Evolutionary conservation across 108 stramenopile genomes (phyloP), one percentile per base, ranked within the genome.

Genomic region (Nannochloropsis salina): DNA sequence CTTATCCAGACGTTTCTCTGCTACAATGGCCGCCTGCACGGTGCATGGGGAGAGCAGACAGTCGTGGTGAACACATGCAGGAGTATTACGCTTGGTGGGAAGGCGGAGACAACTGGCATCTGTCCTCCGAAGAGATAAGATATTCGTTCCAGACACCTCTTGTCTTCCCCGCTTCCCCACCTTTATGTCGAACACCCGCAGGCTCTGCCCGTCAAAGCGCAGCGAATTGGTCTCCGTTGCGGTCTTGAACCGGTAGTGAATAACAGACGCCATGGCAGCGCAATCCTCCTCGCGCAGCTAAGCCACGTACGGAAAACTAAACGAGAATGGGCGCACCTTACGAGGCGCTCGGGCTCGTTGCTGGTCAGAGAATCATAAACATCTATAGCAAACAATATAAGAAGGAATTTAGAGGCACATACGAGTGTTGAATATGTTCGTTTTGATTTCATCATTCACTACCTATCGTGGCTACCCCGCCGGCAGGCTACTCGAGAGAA

Each of bases 241-340:
- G 20, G 61, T 74, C 61, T 74, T 74, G 61, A 74, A 74, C 61
- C 61, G 61, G 61, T 74, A 74, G n/a, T 74, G 61, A n/a, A 74
- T 15, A 1, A 74, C 61, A 74, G 61, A 74, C 61, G 61, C 15
- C 61, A 74, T 74, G 61, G 61, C n/a, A 31, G 31, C 31, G 31
- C 31, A 31, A 31, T 31, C 31, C 31, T 31, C 31, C 31, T 31
- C 31, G 31, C 31, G 31, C 31, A 31, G 31, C 31, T 31, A 31
- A 31, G 1, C 31, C 31, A 31, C 31, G 31, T 31, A 0, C 31
- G 31, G 61, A 8, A 6, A 6, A n/a, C 1, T 10, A 51, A 51
- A 15, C 12, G 15, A 51, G 47, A 51, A 1, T 10, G 47, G 47
- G 47, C 47, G 47, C 31, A 31, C 31, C 31, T 31, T 1, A 31